A percentile compares a stretch with the other conserved stretches of the same genome.
Evolutionary conservation across 78 protist species (phyloP).

Genomic region (Anaeramoeba flamelloides): DNA sequence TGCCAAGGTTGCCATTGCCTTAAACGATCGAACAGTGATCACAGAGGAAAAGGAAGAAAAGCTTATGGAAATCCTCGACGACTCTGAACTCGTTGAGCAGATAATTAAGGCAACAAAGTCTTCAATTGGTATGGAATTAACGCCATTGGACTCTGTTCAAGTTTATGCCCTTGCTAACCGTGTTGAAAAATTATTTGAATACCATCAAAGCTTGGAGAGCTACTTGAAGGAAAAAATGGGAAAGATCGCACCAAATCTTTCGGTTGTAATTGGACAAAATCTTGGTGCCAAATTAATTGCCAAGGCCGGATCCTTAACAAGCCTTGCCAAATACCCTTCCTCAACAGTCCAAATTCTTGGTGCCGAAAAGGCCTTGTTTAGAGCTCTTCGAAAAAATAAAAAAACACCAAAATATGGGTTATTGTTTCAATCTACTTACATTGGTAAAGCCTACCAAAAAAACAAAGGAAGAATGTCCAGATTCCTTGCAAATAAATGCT

Average conservation of each 20-base stretch:
- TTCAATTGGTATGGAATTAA: constrained; percentile 86
- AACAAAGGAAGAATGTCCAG: constrained; percentile 94
- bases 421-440: constrained; percentile 76
- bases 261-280: constrained; percentile 82
- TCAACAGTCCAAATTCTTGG: constrained; percentile 99
- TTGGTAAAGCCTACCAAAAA: constrained; percentile 59
- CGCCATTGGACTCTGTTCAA: no score
- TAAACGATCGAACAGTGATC: no score
- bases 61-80: no score
- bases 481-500: constrained; percentile 88
- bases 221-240: constrained; percentile 77
- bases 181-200: constrained; percentile 62
- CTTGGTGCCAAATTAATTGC: constrained; percentile 60
- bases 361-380: constrained; percentile 99
- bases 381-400: constrained; percentile 65
- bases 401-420: constrained; percentile 97
- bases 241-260: constrained; percentile 88
- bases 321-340: constrained; percentile 96
- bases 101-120: constrained; percentile 44
- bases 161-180: constrained; percentile 73
- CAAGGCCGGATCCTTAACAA: constrained; percentile 55
- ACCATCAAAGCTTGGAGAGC: constrained; percentile 42
- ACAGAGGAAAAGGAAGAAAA: no score
- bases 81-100: not conserved
- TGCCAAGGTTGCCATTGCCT: no score